Conservation (phyloP, 1,284 basidiomycete species). For the Apiotrichum brassicae region DNA sequence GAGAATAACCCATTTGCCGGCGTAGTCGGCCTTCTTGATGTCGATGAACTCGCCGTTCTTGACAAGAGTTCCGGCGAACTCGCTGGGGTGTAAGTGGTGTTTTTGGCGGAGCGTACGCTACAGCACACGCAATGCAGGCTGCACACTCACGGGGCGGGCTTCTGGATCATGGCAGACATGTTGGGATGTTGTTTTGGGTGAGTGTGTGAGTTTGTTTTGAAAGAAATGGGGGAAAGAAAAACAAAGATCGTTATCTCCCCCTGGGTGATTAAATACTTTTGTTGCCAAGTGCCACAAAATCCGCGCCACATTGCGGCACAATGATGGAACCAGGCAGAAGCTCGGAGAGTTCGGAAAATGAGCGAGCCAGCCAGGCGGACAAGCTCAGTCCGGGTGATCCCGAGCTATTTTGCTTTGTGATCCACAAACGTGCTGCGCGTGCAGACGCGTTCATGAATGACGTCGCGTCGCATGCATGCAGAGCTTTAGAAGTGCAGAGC, state of each 20-base stretch:
- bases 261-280: background rate
- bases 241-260: background rate
- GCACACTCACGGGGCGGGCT: slow-evolving; percentile 45
- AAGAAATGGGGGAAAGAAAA: background rate
- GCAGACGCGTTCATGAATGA: no score
- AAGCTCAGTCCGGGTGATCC: no score
- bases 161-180: slow-evolving; percentile 33
- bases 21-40: slow-evolving; percentile 62
- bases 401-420: no score
- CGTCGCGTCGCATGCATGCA: no score
- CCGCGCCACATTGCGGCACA: background rate
- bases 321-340: no score
- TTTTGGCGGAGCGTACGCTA: background rate
- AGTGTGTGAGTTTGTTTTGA: background rate
- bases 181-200: slow-evolving; percentile 1
- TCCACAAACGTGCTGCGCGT: no score
- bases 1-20: slow-evolving; percentile 77
- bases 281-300: background rate
- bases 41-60: slow-evolving; percentile 69
- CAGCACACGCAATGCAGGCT: background rate
- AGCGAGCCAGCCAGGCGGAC: no score
- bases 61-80: slow-evolving; percentile 68
- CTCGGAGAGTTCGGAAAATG: no score
- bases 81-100: slow-evolving; percentile 16
- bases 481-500: no score